These are phyloP conservation scores for Kazachstania sp. DNA, from an alignment of 1,139 yeast genomes.

Conservation along the genomic window DNA sequence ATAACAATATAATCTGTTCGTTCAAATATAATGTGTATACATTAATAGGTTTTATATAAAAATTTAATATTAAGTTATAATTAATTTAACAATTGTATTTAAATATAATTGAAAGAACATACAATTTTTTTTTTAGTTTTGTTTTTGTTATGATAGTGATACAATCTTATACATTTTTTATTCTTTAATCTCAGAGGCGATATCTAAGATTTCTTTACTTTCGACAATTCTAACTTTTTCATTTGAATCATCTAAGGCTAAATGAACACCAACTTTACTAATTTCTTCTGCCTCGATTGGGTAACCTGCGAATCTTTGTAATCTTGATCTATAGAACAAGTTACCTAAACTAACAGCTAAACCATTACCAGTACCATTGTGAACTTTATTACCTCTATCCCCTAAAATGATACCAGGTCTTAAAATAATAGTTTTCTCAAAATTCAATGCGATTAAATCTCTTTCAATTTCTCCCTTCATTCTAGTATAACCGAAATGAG, in stretches of 20 bases:
- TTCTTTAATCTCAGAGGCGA: slow-evolving; percentile 9
- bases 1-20: no score
- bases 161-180: neutral
- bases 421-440: slow-evolving; percentile 58
- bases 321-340: slow-evolving; percentile 32
- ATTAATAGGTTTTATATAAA: no score
- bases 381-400: slow-evolving; percentile 33
- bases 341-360: slow-evolving; percentile 31
- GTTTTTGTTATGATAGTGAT: no score
- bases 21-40: no score
- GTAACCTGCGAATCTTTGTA: slow-evolving; percentile 29
- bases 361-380: slow-evolving; percentile 35
- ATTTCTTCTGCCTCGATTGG: slow-evolving; percentile 45
- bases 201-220: slow-evolving; percentile 22
- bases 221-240: slow-evolving; percentile 22
- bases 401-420: slow-evolving; percentile 68
- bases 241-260: slow-evolving; percentile 22
- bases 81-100: neutral
- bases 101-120: neutral
- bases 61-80: no score
- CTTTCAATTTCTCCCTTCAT: slow-evolving; percentile 61
- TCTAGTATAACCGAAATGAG: slow-evolving; percentile 48
- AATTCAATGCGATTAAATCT: slow-evolving; percentile 47
- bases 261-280: slow-evolving; percentile 38
- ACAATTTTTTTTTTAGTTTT: neutral